A percentile compares a stretch with the other conserved stretches of the same genome.
Evolutionary conservation across 2,329 filamentous ascomycete genomes (phyloP).

Genomic region (Thelonectria discophora): DNA sequence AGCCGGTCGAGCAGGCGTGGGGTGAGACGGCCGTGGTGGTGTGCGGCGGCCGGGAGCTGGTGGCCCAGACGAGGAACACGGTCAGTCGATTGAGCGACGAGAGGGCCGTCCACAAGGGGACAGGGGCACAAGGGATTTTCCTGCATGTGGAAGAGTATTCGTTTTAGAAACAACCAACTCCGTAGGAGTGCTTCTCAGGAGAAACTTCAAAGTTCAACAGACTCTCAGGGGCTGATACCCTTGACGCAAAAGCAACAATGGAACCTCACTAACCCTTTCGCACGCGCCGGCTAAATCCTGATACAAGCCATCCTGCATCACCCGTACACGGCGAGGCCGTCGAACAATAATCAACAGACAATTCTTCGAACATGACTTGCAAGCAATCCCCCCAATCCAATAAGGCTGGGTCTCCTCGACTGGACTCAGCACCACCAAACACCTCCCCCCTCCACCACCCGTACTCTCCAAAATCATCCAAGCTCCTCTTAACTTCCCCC

Average conservation of each 20-base stretch:
- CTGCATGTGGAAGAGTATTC: conserved; percentile 69
- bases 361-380: too few relatives aligned
- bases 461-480: not conserved
- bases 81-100: conserved; percentile 67
- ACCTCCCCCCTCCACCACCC: not conserved
- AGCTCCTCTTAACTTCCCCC: not conserved
- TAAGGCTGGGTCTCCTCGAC: not conserved
- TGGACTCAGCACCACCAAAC: not conserved
- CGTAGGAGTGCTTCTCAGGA: too few relatives aligned
- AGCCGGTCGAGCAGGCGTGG: conserved; percentile 64
- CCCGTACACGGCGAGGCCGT: not conserved
- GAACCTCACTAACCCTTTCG: not conserved
- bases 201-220: too few relatives aligned
- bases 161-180: too few relatives aligned
- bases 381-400: not conserved
- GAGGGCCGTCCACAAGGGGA: conserved; percentile 70
- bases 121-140: conserved; percentile 69
- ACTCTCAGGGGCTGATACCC: not conserved
- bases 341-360: too few relatives aligned
- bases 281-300: conserved; percentile 5
- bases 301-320: not conserved
- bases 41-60: conserved; percentile 65
- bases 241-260: conserved; percentile 4
- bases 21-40: conserved; percentile 70
- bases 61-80: conserved; percentile 62